Base-by-base conservation (phyloP, 768 basidiomycete species). In the Russula ochroleuca region DNA sequence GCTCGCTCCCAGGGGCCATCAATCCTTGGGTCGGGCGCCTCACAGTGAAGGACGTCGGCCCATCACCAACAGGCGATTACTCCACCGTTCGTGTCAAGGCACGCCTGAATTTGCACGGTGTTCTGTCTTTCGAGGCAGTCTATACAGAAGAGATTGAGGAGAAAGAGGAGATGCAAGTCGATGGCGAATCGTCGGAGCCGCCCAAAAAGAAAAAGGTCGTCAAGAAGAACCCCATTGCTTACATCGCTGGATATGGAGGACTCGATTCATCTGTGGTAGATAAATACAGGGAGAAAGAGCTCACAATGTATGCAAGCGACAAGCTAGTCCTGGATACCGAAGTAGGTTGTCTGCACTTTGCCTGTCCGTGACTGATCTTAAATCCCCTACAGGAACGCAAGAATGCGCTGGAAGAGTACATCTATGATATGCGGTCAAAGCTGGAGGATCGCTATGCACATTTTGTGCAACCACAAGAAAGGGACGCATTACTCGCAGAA, bases 311-410 rank as follows among this genome's bases (percentile, higher is more conserved):
- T 74, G 83, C 90, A 33, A 78, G 84, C 61, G 97, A 99, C 78
- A 98, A 96, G 80, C 89, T 98, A 66, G 96, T 99, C 57, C 84
- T 86, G 79, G 97, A 99, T 74, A 99, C 97, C 62, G 96, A 98
- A 85, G 93, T 92, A 67, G 40, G 83, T 77, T 64, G 40, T 51
- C 21, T 31, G 56, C 55, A 13, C 53, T 14, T 10, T 19, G 50
- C n/a, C 23, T 1, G 33, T 53, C 37, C 47, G 23, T 48, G 54
- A 23, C 40, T 23, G 13, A 47, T 21, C 0, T 56, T 11, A 40
- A 41, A 53, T 28, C 33, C 15, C 13, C 23, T 50, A n/a, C 45
- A 96, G 93, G 92, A 98, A 76, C 87, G 92, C 75, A 99, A 98
- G 80, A 99, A 99, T 73, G 94, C 95, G 5, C 86, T 99, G 15